Percentiles rank a stretch among this genome's conserved stretches.
These are phyloP conservation scores for Boletus sp. DNA, from an alignment of 1,284 basidiomycete species.

Conservation along the genomic window DNA sequence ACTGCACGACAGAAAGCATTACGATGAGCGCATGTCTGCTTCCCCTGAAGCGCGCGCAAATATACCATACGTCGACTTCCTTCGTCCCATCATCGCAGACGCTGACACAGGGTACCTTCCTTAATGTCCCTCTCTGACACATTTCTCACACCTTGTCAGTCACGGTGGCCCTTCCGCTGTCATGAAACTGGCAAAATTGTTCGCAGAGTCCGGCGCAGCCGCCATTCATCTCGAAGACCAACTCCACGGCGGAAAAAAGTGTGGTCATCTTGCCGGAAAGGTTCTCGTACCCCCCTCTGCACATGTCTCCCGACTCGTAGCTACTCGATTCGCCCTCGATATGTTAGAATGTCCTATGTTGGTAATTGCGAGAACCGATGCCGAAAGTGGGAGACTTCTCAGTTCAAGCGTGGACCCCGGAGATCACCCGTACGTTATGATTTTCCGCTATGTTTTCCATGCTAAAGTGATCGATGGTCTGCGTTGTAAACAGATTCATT, in stretches of 20 bases:
- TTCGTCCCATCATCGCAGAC: slow-evolving; percentile 91
- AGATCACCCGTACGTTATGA: slow-evolving; percentile 46
- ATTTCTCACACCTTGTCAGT: slow-evolving; percentile 37
- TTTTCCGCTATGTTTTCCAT: slow-evolving; percentile 20
- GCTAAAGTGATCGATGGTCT: slow-evolving; percentile 7
- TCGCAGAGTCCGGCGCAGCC: slow-evolving; percentile 88
- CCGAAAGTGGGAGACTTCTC: slow-evolving; percentile 85
- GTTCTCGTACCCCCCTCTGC: slow-evolving; percentile 87
- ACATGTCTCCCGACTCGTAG: slow-evolving; percentile 79
- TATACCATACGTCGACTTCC: slow-evolving; percentile 80
- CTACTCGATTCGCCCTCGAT: slow-evolving; percentile 86
- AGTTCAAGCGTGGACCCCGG: slow-evolving; percentile 78
- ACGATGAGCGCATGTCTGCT: slow-evolving; percentile 75
- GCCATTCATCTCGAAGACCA: slow-evolving; percentile 92
- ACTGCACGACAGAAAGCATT: slow-evolving; percentile 83
- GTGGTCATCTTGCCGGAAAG: slow-evolving; percentile 91
- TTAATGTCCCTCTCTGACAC: not conserved
- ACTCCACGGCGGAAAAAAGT: slow-evolving; percentile 90
- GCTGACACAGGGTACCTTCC: slow-evolving; percentile 80
- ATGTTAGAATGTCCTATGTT: slow-evolving; percentile 85
- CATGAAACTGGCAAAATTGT: slow-evolving; percentile 93
- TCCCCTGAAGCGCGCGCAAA: slow-evolving; percentile 60
- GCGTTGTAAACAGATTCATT: slow-evolving; percentile 55
- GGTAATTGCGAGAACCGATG: slow-evolving; percentile 87
- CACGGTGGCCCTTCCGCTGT: slow-evolving; percentile 92